Evolutionary conservation across 768 basidiomycete genomes (phyloP).

Genomic region (Stropharia rugosoannulata): DNA sequence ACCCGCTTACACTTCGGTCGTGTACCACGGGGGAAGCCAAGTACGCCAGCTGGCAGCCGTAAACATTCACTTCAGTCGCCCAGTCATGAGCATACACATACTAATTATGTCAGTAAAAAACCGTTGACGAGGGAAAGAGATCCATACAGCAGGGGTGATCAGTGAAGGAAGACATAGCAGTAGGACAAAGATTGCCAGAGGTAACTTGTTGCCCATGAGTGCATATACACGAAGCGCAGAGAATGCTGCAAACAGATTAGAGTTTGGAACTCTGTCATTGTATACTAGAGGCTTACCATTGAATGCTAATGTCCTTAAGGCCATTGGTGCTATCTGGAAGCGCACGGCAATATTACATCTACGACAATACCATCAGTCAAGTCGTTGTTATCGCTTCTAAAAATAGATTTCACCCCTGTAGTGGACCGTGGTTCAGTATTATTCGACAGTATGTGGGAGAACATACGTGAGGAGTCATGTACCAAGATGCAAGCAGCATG

Average conservation of each 20-base stretch:
- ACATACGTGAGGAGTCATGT: constrained; percentile 27
- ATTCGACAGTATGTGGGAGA: too few relatives aligned
- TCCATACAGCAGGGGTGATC: constrained; percentile 23
- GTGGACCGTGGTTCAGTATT: too few relatives aligned
- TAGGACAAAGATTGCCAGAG: constrained; percentile 22
- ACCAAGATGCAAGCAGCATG: constrained; percentile 30
- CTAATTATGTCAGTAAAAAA: neutral
- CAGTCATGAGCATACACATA: constrained; percentile 15
- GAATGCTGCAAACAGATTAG: constrained; percentile 20
- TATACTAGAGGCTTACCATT: neutral
- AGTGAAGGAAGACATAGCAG: constrained; percentile 26
- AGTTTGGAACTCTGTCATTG: neutral
- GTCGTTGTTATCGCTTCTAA: too few relatives aligned
- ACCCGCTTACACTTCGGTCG: constrained; percentile 12
- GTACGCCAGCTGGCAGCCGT: constrained; percentile 11
- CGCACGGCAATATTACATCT: constrained; percentile 30
- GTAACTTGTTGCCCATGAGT: constrained; percentile 22
- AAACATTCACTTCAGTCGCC: constrained; percentile 9
- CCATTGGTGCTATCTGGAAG: constrained; percentile 30
- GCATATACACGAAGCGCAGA: constrained; percentile 29
- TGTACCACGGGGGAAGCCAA: constrained; percentile 9
- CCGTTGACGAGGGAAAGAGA: neutral
- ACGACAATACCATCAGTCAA: neutral
- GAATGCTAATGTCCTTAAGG: constrained; percentile 26
- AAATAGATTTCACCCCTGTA: too few relatives aligned